phyloP scores from a whole-genome alignment of 2,329 filamentous ascomycete species.

The Exophiala xenobiotica region DNA sequence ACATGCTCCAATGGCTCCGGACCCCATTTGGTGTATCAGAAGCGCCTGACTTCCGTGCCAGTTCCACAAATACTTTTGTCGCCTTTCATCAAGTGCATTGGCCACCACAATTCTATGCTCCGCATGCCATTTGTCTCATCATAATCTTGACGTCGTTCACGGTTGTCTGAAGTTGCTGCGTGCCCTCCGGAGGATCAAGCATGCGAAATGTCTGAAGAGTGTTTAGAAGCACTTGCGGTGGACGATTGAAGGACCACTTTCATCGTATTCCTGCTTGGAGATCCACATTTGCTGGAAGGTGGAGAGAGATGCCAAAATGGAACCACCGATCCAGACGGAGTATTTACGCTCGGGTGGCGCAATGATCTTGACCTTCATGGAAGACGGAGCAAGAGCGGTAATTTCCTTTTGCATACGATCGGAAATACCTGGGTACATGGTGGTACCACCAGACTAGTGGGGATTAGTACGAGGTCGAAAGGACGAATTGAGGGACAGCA shows the following conservation, averaged over 20 bases:
- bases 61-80: slow-evolving; percentile 19
- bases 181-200: slow-evolving; percentile 14
- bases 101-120: slow-evolving; percentile 26
- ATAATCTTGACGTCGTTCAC: slow-evolving; percentile 27
- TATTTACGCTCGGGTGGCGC: slow-evolving; percentile 99
- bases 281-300: slow-evolving; percentile 99
- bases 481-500: slow-evolving; percentile 32
- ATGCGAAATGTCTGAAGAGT: slow-evolving; percentile 17
- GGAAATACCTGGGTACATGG: slow-evolving; percentile 99
- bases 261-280: slow-evolving; percentile 99
- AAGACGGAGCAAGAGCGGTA: slow-evolving; percentile 96
- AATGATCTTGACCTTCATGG: slow-evolving; percentile 99
- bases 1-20: slow-evolving; percentile 23
- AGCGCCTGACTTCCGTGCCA: slow-evolving; percentile 15
- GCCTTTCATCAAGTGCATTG: slow-evolving; percentile 13
- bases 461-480: slow-evolving; percentile 25
- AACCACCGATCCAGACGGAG: slow-evolving; percentile 99
- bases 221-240: slow-evolving; percentile 99
- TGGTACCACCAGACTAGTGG: slow-evolving; percentile 94
- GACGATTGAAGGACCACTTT: slow-evolving; percentile 98
- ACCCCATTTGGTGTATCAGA: slow-evolving; percentile 15
- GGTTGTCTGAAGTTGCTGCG: slow-evolving; percentile 24
- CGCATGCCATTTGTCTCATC: slow-evolving; percentile 22
- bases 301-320: slow-evolving; percentile 97
- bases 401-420: slow-evolving; percentile 99